These are phyloP conservation scores for Pythium aristosporum DNA, from an alignment of 352 stramenopile species.

Conservation along the genomic window DNA sequence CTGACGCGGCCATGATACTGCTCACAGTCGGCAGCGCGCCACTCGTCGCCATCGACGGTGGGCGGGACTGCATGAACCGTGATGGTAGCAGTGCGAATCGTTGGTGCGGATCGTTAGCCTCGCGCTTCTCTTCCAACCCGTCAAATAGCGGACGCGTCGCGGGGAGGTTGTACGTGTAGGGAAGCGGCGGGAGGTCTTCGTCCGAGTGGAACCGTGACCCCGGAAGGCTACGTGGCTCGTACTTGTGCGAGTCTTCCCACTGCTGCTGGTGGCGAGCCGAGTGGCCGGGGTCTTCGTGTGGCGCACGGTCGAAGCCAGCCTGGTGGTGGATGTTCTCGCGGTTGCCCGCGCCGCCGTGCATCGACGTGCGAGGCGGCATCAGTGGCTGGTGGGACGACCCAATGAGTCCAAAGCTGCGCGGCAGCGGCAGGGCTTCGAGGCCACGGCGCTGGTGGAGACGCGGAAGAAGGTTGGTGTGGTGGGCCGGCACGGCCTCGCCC, in stretches of 20 bases:
- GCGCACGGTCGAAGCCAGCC: background rate
- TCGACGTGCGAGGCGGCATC: constrained; percentile 3
- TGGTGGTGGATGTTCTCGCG: constrained; percentile 21
- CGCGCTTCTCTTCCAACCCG: constrained; percentile 18
- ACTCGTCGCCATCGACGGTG: background rate
- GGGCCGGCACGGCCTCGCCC: constrained; percentile 36
- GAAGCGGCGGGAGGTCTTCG: constrained; percentile 22
- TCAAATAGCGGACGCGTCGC: constrained; percentile 6
- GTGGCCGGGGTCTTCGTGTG: background rate
- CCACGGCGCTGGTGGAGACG: constrained; percentile 8
- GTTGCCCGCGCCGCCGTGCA: constrained; percentile 4
- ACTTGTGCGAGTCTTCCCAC: constrained; percentile 22
- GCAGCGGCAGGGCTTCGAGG: constrained; percentile 14
- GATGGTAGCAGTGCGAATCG: constrained; percentile 15
- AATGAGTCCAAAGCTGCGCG: constrained; percentile 23
- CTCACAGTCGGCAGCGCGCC: constrained; percentile 9
- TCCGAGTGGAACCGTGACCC: constrained; percentile 8
- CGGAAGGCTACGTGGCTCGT: constrained; percentile 6
- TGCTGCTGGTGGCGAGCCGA: background rate
- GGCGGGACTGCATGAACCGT: constrained; percentile 12
- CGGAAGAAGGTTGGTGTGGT: constrained; percentile 54
- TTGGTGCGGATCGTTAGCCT: constrained; percentile 14
- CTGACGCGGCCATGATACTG: constrained; percentile 8
- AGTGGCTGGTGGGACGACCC: constrained; percentile 9
- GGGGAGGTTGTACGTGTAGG: constrained; percentile 18